Evolutionary conservation across 345 rosid species (phyloP), one percentile per base, ranked within the genome.

Genomic region (rapeseed (Brassica napus)): DNA sequence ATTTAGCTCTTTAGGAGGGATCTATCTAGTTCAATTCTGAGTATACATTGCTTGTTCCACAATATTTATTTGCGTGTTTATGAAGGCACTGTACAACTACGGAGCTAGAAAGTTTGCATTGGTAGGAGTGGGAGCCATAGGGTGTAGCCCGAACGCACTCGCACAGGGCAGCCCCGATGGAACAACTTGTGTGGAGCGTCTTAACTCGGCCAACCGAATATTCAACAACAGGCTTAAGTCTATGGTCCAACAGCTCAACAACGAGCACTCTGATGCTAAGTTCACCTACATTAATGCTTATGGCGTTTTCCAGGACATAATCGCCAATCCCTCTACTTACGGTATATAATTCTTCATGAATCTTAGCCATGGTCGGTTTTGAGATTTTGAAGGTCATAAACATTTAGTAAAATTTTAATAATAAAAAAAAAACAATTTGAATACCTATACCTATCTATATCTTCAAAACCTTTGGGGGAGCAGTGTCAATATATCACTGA

Each of bases 81-180:
- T 59, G 69, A 67, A 94, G 98, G 58, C 7, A 24, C 65, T 94
- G 79, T 90, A 94, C 86, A 63, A 77, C 73, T 78, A 89, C 31
- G 98, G 98, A 59, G 98, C 95, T 12, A 89, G 98, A 77, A 94
- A 90, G 74, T 87, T 94, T 59, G 97, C 60, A 55, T 65, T 94
- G 84, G 83, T 88, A 21, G 98, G 98, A 23, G 74, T 92, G 9
- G 98, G 98, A 8, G 90, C 86, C 68, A 83, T 92, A 6, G 98
- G 98, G 0, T 94, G 98, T 91, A 91, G 90, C 83, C 98, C 98
- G 1, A 92, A 83, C 73, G 84, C 87, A 24, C 52, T 94, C 65
- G 91, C 97, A 67, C 89, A 83, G 24, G 88, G 82, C 34, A 89
- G 95, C 65, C 83, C 82, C 1, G 91, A 91, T 67, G 90, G 94